Conservation (phyloP, 176 grass and related monocot species). For the Bothriochloa decipiens region DNA sequence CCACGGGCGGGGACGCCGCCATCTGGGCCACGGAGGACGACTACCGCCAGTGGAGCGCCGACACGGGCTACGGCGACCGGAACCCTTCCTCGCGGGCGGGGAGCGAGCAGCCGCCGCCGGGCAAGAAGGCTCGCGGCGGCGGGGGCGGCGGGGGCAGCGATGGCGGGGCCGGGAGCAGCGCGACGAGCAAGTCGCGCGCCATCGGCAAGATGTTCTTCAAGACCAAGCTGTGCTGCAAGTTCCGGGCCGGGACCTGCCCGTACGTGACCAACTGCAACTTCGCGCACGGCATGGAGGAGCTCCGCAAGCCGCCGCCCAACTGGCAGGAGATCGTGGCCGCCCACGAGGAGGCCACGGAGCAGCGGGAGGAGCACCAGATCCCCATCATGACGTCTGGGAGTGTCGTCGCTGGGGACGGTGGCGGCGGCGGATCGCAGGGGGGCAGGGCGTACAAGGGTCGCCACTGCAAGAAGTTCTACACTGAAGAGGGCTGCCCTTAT, state of each 20-base stretch:
- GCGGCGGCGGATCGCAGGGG: slow-evolving; percentile 32
- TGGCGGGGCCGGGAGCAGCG: slow-evolving; percentile 2
- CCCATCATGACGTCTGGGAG: slow-evolving; percentile 68
- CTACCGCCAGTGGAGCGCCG: slow-evolving; percentile 73
- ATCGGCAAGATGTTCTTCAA: slow-evolving; percentile 99
- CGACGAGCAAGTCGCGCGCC: slow-evolving; percentile 69
- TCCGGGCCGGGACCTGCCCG: slow-evolving; percentile 84
- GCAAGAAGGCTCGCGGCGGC: slow-evolving; percentile 65
- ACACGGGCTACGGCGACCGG: slow-evolving; percentile 53
- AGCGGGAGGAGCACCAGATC: slow-evolving; percentile 81
- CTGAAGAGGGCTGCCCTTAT: slow-evolving; percentile 93
- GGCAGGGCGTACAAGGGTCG: slow-evolving; percentile 82
- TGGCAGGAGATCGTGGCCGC: slow-evolving; percentile 95
- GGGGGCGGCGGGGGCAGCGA: neutral
- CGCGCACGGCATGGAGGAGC: slow-evolving; percentile 96
- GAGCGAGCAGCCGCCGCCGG: slow-evolving; percentile 83
- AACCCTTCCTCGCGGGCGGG: slow-evolving; percentile 62
- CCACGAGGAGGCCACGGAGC: slow-evolving; percentile 66
- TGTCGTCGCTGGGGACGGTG: slow-evolving; percentile 42
- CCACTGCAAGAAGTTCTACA: slow-evolving; percentile 99
- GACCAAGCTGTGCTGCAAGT: slow-evolving; percentile 99
- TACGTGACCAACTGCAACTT: slow-evolving; percentile 99
- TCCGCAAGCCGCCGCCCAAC: slow-evolving; percentile 96
- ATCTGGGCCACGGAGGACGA: slow-evolving; percentile 97
- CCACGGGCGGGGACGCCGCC: slow-evolving; percentile 38